Base-by-base conservation (phyloP, 2,329 filamentous ascomycete species). In the Rachicladosporium sp. region DNA sequence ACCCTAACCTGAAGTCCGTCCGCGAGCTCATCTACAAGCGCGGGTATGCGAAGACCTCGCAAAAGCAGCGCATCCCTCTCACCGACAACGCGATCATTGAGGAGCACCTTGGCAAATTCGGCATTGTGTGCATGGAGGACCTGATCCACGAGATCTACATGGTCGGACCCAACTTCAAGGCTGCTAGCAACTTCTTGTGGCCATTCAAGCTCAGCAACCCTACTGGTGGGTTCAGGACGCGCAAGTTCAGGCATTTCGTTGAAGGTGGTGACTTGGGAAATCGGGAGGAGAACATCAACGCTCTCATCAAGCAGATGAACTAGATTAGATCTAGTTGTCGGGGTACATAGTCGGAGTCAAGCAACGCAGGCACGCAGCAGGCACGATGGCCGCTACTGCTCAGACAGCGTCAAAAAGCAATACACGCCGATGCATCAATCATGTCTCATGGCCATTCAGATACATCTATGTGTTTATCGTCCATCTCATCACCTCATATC, bases 21-120 rank as follows among this genome's bases (percentile, higher is more conserved):
- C 93, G 93, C 70, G 91, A 98, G 76, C 87, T 98, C 64, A 71
- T 98, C 76, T 98, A 98, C 81, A 98, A 96, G 85, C 89, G 91
- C 59, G 91, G 91, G 61, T 96, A 98, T 70, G 91, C 89, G 66
- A 98, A 96, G 80, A 73, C 95, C 68, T 44, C 50, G 42, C 78
- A 95, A 75, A 94, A 94, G 82, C 88, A 96, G 76, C 88, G 91
- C 61, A 76, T 93, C 64, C 78, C 91, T 52, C 78, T 98, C 50
- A 95, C 89, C 57, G 89, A 98, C 78, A 96, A 98, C 76, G 72
- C 87, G 66, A 82, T 98, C 68, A 87, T 98, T 53, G 91, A 98
- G 79, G 80, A 89, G 73, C 79, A 77, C 72, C 84, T 98, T 56
- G 89, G 88, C 73, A 86, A 95, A 77, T 94, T 87, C 73, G 91